Conservation (phyloP, 441 rosid genomes). For the Jatropha podagrica region DNA sequence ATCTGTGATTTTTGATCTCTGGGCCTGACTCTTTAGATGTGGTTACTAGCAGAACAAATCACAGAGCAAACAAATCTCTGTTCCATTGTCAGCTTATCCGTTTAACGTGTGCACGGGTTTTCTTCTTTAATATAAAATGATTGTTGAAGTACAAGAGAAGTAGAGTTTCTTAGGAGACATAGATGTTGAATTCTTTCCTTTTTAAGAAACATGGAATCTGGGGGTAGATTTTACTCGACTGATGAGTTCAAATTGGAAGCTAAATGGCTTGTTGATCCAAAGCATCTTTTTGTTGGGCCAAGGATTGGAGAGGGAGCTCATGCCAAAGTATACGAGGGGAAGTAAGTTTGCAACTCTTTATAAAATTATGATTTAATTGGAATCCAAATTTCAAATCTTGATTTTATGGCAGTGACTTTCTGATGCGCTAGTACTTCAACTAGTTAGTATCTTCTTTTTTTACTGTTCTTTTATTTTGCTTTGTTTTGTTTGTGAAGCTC, state of each 20-base stretch:
- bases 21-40: conserved; percentile 30
- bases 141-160: background rate
- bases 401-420: background rate
- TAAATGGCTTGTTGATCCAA: conserved; percentile 82
- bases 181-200: background rate
- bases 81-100: conserved; percentile 39
- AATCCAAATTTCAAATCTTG: background rate
- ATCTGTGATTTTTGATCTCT: conserved; percentile 24
- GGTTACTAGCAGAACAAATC: conserved; percentile 24
- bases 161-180: background rate
- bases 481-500: background rate
- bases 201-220: conserved; percentile 59
- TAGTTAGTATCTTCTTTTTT: no score
- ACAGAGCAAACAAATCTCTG: conserved; percentile 32
- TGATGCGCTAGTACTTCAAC: background rate
- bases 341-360: conserved; percentile 52
- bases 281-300: conserved; percentile 85
- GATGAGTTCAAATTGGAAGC: conserved; percentile 62
- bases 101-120: conserved; percentile 26
- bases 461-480: background rate
- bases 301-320: conserved; percentile 96
- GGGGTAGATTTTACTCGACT: conserved; percentile 47
- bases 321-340: conserved; percentile 94
- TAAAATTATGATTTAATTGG: background rate
- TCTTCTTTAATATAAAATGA: background rate